Conservation (phyloP, 2,329 filamentous ascomycete species). For the Pseudogymnoascus sp. region DNA sequence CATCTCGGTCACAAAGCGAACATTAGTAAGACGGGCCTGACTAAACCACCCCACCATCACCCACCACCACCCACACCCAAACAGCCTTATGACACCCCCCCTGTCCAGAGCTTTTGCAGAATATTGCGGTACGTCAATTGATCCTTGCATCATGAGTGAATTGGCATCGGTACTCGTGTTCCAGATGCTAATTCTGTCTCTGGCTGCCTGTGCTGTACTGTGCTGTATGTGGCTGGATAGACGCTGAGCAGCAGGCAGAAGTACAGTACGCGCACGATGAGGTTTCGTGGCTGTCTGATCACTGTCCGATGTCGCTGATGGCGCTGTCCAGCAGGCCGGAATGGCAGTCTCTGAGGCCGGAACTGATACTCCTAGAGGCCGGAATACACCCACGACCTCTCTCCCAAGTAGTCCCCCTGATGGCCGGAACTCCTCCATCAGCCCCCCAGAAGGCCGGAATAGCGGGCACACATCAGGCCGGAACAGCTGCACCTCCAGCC, state of each 20-base stretch:
- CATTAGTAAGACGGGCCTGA: background rate
- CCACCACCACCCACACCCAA: background rate
- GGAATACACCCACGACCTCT: background rate
- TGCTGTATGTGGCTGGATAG: background rate
- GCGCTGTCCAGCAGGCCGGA: background rate
- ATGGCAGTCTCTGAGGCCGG: background rate
- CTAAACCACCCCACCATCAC: background rate
- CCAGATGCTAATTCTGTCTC: background rate
- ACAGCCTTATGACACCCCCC: slow-evolving; percentile 7
- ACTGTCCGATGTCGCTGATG: background rate
- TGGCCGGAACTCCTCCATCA: background rate
- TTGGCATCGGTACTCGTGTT: background rate
- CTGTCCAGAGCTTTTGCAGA: slow-evolving; percentile 6
- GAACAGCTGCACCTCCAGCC: background rate
- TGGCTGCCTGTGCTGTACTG: background rate
- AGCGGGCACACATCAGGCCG: background rate
- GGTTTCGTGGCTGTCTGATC: background rate
- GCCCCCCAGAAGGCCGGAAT: background rate
- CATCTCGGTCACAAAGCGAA: slow-evolving; percentile 1
- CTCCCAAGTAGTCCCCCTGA: background rate
- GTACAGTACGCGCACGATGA: background rate
- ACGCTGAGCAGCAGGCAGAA: background rate
- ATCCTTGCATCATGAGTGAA: background rate
- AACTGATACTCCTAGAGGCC: background rate
- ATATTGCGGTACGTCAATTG: background rate